Evolutionary conservation across 495 filamentous ascomycete species (phyloP), one percentile per base, ranked within the genome.

Genomic region (Trichoderma erinaceum): DNA sequence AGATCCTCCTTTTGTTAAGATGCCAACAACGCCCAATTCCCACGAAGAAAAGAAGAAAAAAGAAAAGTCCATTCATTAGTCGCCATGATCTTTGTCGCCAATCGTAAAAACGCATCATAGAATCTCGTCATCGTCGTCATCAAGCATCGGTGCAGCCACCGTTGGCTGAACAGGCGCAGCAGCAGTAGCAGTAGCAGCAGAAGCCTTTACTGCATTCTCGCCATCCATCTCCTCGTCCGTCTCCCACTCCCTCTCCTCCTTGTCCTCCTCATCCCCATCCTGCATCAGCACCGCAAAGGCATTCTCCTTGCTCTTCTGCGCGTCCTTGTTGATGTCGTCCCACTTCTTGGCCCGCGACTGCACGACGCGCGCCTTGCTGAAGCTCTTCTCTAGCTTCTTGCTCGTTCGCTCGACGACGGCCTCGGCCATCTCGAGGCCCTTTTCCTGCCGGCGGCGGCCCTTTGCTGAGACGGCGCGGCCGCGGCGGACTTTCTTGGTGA

Each of bases 371-470:
- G 82, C 85, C 66, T 83, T 83, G 21, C 72, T 81, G 70, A 86
- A 79, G 77, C 89, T 93, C 73, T 86, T 86, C 66, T 85, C 79
- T 58, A 90, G 80, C 75, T 93, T 96, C 66, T 79, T 82, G 73
- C 89, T 86, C 66, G 86, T 81, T 73, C 88, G 88, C 72, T 92
- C 90, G 75, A 87, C 78, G 71, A 89, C 79, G 8, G 82, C 82
- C 71, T 90, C 90, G 43, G 91, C 92, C 68, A 86, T 84, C 73
- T 93, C 90, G 71, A 92, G 81, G 32, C 80, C 87, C 77, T 88
- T 90, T 72, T 91, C 86, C 41, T 90, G 85, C 63, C 92, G 81
- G 73, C 83, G 75, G 12, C 85, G 83, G 70, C 92, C 90, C 67
- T 86, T 86, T 71, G 84, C 81, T 66, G 86, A 88, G 69, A 90